Percentiles rank a stretch among this genome's conserved stretches.
Conservation (phyloP, 176 grass and related monocot species). For the Bonia amplexicaulis region DNA sequence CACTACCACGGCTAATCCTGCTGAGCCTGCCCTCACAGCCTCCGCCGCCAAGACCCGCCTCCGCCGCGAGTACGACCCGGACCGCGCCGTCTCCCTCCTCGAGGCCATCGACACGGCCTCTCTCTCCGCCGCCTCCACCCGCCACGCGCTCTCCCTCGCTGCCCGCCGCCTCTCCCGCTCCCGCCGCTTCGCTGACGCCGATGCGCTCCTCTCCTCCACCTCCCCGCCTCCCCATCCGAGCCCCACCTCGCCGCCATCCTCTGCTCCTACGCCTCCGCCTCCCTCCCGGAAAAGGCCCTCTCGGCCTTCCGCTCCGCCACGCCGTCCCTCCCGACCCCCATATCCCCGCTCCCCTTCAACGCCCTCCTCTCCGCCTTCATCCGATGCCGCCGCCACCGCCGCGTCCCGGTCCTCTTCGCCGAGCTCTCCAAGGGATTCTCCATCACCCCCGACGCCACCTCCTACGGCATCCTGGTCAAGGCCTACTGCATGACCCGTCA, state of each 20-base stretch:
- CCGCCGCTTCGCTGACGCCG: constrained; percentile 37
- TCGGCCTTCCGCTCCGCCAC: constrained; percentile 40
- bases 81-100: constrained; percentile 50
- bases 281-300: constrained; percentile 50
- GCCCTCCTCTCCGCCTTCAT: constrained; percentile 61
- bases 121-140: constrained; percentile 38
- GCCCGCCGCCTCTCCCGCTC: constrained; percentile 53
- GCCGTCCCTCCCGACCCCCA: constrained; percentile 16
- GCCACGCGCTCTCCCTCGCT: constrained; percentile 49
- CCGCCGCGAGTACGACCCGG: constrained; percentile 50
- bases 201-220: constrained; percentile 49
- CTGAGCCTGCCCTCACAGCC: neutral
- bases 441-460: constrained; percentile 51
- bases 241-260: constrained; percentile 58
- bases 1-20: neutral
- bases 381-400: constrained; percentile 35
- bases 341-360: constrained; percentile 56
- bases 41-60: constrained; percentile 34
- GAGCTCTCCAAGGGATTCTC: constrained; percentile 54
- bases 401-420: constrained; percentile 49
- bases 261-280: constrained; percentile 51
- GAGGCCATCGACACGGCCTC: constrained; percentile 44
- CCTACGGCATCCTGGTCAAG: constrained; percentile 61
- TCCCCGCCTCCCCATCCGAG: constrained; percentile 40
- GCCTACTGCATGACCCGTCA: constrained; percentile 40